Evolutionary conservation across 192 early-diverging fungal species (phyloP), one percentile per base, ranked within the genome.

Genomic region (Geranomyces variabilis): DNA sequence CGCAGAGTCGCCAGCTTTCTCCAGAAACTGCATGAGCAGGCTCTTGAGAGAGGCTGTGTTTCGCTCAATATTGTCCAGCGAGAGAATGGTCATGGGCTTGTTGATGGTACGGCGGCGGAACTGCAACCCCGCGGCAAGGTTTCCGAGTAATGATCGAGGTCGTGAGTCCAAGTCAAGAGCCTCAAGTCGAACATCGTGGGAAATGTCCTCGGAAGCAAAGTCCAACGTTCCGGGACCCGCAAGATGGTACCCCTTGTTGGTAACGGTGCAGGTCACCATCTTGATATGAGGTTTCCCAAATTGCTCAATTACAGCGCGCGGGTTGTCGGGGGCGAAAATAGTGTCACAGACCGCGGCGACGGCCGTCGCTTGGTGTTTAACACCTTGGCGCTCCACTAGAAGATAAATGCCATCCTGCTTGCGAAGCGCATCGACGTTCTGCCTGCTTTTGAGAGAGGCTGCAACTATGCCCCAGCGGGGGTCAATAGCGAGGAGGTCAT

Each of bases 201-300:
- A 7, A 33, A 67, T 67, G 19, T 67, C 66, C 34, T 30, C 29
- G 26, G 66, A 22, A 28, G 15, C n/a, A 17, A 67, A 24, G 49
- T 67, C 66, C 34, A 67, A 44, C 14, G 33, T 53, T 13, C 24
- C 22, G 49, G 34, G 34, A 14, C 22, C 66, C 34, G 66, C 66
- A 21, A 67, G 49, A 55, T 67, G 45, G 48, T 67, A 67, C 0
- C 66, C 66, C 66, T 67, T 67, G 66, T 67, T 67, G 47, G 66
- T 67, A 48, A 67, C 49, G 14, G 66, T 67, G 22, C 33, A n/a
- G 8, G 66, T 67, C 3, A 67, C 49, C 4, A 49, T 55, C 46
- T 53, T 49, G 66, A 67, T 67, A 22, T 49, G 1, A 1, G 17
- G 21, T 2, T 55, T 26, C 21, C n/a, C 66, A 26, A 67, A 45